phyloP scores from a whole-genome alignment of 805 yeast genomes.

The Candida sonorensis region DNA sequence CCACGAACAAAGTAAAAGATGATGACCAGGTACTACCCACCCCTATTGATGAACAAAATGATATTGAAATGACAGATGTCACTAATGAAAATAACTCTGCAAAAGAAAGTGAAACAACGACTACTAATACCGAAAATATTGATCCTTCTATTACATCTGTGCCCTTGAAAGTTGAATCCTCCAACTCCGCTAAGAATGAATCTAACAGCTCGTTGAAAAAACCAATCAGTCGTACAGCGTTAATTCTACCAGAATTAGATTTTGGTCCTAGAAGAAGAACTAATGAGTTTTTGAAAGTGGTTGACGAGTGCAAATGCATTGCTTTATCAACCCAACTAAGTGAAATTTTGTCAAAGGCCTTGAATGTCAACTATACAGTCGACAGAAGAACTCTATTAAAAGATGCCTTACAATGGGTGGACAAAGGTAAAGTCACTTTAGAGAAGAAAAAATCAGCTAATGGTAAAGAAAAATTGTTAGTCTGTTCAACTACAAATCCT shows the following conservation, averaged over 20 bases:
- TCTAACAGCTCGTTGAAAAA: not conserved
- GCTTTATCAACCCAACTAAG: conserved; percentile 36
- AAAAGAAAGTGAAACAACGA: too few species aligned
- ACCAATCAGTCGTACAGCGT: not conserved
- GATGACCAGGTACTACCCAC: too few species aligned
- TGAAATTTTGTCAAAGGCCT: conserved; percentile 31
- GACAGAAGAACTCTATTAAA: conserved; percentile 50
- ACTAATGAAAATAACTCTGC: too few species aligned
- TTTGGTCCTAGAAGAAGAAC: conserved; percentile 23
- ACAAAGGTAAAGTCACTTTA: conserved; percentile 25
- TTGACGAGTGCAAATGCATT: conserved; percentile 39
- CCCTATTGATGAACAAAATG: too few species aligned
- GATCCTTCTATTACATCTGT: too few species aligned
- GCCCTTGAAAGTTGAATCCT: not conserved
- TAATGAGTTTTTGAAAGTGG: conserved; percentile 29
- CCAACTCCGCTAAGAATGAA: not conserved
- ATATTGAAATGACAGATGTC: too few species aligned
- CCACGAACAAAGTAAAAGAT: too few species aligned
- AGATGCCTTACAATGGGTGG: too few species aligned
- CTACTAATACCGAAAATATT: too few species aligned
- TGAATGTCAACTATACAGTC: conserved; percentile 33
- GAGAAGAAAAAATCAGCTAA: conserved; percentile 18
- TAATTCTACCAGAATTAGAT: conserved; percentile 12
- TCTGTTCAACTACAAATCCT: conserved; percentile 8
- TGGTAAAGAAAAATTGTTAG: conserved; percentile 3